Percentiles rank a stretch among this genome's conserved stretches.
phyloP scores from a whole-genome alignment of 495 filamentous ascomycete species.

The Aspergillus saccharolyticus region DNA sequence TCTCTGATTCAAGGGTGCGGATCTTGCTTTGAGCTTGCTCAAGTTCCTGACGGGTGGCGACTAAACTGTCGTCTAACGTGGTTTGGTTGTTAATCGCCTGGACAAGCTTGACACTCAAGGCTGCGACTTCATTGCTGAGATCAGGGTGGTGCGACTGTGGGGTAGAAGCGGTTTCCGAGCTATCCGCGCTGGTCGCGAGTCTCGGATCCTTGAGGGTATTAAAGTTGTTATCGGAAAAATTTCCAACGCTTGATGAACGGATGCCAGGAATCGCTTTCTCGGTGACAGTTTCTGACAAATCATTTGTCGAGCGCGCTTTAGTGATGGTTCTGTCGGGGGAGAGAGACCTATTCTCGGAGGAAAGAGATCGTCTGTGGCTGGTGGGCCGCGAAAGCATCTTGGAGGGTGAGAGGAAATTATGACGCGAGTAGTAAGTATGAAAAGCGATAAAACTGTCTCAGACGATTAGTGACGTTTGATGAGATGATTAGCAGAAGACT shows the following conservation, averaged over 20 bases:
- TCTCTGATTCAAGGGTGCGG: constrained; percentile 60
- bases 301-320: constrained; percentile 43
- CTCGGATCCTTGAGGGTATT: constrained; percentile 51
- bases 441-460: constrained; percentile 40
- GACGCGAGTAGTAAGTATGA: constrained; percentile 36
- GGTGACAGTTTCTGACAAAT: constrained; percentile 30
- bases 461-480: constrained; percentile 6
- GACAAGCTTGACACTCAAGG: constrained; percentile 90
- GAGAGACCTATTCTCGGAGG: constrained; percentile 35
- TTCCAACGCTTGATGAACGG: constrained; percentile 26
- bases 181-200: constrained; percentile 30
- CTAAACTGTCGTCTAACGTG: constrained; percentile 80
- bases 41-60: constrained; percentile 75
- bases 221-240: constrained; percentile 36
- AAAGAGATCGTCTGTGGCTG: constrained; percentile 39
- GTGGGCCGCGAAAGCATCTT: constrained; percentile 42
- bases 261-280: constrained; percentile 17
- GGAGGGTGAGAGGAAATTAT: constrained; percentile 37
- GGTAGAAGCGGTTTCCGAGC: constrained; percentile 31
- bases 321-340: constrained; percentile 39
- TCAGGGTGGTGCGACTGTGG: constrained; percentile 61
- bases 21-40: constrained; percentile 67
- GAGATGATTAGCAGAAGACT: neutral
- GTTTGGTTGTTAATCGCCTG: constrained; percentile 98
- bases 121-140: constrained; percentile 80